Conservation (phyloP, 331 rosid species). For the Acacia concinna region DNA sequence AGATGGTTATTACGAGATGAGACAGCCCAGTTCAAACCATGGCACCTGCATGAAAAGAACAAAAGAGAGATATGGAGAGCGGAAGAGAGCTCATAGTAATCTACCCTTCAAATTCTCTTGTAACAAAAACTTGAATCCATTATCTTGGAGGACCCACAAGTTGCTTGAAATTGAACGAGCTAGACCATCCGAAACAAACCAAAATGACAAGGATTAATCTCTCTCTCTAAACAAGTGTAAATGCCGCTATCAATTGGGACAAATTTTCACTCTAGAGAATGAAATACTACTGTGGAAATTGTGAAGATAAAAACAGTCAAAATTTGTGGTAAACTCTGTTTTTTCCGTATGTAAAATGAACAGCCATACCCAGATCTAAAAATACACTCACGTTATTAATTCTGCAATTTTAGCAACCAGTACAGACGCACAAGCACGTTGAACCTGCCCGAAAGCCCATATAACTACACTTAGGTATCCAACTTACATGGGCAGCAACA, state of each 20-base stretch:
- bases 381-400: not conserved
- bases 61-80: too few species aligned
- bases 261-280: not conserved
- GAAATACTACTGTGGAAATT: not conserved
- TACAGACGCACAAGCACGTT: not conserved
- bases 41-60: too few species aligned
- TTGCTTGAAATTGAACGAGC: not conserved
- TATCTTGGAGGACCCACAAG: not conserved
- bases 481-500: slow-evolving; percentile 33
- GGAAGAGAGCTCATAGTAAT: not conserved
- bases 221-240: not conserved
- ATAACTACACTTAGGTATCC: slow-evolving; percentile 32
- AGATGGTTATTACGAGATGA: not conserved
- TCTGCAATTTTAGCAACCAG: not conserved
- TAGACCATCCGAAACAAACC: not conserved
- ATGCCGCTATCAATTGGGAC: not conserved
- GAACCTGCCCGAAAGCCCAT: slow-evolving; percentile 5
- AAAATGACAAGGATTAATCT: not conserved
- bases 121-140: not conserved
- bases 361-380: not conserved
- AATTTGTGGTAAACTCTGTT: not conserved
- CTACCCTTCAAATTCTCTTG: not conserved
- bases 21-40: not conserved
- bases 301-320: not conserved
- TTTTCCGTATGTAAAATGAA: not conserved